Evolutionary conservation across 345 rosid genomes (phyloP).

Genomic region (Turritis glabra): DNA sequence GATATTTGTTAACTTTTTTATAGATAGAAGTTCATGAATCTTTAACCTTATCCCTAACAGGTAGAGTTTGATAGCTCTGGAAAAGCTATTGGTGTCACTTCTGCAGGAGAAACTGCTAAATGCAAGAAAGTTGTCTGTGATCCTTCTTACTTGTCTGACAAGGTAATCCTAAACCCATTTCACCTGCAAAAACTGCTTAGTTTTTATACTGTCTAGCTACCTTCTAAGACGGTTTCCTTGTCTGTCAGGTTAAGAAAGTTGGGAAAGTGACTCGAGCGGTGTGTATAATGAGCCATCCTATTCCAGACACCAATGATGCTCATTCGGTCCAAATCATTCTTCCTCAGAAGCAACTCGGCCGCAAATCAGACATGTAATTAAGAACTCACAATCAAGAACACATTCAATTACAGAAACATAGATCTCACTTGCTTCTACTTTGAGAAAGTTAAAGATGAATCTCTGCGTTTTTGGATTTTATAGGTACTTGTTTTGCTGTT

Average conservation of each 20-base stretch:
- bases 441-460: not conserved
- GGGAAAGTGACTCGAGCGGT: slow-evolving; percentile 92
- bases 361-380: slow-evolving; percentile 77
- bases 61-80: slow-evolving; percentile 78
- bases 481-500: slow-evolving; percentile 83
- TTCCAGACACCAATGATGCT: slow-evolving; percentile 85
- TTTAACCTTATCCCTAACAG: slow-evolving; percentile 29
- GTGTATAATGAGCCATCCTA: slow-evolving; percentile 94
- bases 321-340: slow-evolving; percentile 92
- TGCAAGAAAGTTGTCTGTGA: slow-evolving; percentile 92
- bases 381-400: slow-evolving; percentile 29
- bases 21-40: slow-evolving; percentile 9
- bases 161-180: slow-evolving; percentile 48
- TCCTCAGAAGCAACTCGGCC: slow-evolving; percentile 96
- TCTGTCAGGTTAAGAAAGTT: slow-evolving; percentile 67
- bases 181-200: not conserved
- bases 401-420: not conserved
- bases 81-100: slow-evolving; percentile 78
- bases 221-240: slow-evolving; percentile 6
- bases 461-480: not conserved
- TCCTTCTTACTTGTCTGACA: slow-evolving; percentile 82
- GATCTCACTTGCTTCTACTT: not conserved
- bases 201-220: not conserved
- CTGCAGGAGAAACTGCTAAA: slow-evolving; percentile 89
- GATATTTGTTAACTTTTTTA: not conserved